Base-by-base conservation (phyloP, 2,329 filamentous ascomycete species). In the Diaporthe vaccinii region DNA sequence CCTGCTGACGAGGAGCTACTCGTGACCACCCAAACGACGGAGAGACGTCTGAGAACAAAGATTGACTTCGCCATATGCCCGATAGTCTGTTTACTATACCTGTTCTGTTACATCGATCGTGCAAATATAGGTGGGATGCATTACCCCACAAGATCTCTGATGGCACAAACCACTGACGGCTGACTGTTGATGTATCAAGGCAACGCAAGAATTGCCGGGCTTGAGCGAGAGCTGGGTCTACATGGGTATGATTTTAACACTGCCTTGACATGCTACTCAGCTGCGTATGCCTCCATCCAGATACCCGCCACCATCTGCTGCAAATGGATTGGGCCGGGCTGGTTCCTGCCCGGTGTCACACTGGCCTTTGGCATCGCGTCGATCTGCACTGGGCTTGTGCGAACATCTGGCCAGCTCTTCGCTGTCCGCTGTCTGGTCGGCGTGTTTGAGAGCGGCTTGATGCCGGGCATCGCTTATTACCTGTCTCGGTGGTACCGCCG, bases 81-180 rank as follows among this genome's bases (percentile, higher is more conserved):
- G 0, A 92, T 91, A 0, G 90, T 93, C 0, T 85, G 91, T 0
- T 74, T 93, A 2, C 84, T 94, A 25, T 94, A 93, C 78, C 84
- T 93, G 0, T 93, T 93, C 80, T 93, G 91, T 83, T 93, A 93
- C 82, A 93, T 93, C 76, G 92, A 93, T 80, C 87, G 92, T 44
- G 89, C 92, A 17, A 94, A 94, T 79, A 92, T 94, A 71, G 92
- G 91, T 91, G 82, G 25, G 31, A 14, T 10, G 14, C 15, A 2
- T 39, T 22, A 8, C 22, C 8, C 12, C 6, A 28, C 8, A 12
- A 14, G 15, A 2, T 28, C 61, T 17, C 15, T 14, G 7, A 31
- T 34, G 15, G 57, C 57, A 2, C 3, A 34, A 9, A 70, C n/a
- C 49, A n/a, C 20, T 28, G 34, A 67, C 22, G 12, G 25, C 34